Conservation (phyloP, 1,284 basidiomycete species). For the Paramarasmius palmivorus region DNA sequence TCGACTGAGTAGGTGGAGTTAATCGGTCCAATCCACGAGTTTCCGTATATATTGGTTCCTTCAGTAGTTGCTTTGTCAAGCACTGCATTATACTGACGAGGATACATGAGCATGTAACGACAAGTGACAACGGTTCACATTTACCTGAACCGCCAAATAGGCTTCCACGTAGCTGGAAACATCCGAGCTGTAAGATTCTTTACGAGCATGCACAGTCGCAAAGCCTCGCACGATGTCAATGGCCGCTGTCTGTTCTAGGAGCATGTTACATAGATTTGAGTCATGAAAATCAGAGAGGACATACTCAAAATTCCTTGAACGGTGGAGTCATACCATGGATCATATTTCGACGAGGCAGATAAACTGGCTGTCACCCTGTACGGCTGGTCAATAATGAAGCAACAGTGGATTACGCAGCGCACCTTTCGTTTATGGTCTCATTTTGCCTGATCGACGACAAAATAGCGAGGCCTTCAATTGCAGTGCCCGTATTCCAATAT, state of each 20-base stretch:
- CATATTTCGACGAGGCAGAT: too few relatives aligned
- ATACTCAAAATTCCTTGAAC: too few relatives aligned
- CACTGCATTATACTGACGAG: constrained; percentile 9
- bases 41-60: constrained; percentile 4
- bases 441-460: constrained; percentile 1
- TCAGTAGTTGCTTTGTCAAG: constrained; percentile 6
- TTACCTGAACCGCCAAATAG: constrained; percentile 3
- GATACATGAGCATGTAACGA: background rate
- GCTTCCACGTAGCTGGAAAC: background rate
- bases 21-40: constrained; percentile 5
- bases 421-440: constrained; percentile 1
- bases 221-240: too few relatives aligned
- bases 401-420: too few relatives aligned
- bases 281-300: too few relatives aligned
- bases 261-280: too few relatives aligned
- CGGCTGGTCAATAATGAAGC: too few relatives aligned
- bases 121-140: background rate
- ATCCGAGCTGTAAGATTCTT: too few relatives aligned
- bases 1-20: background rate
- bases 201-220: too few relatives aligned
- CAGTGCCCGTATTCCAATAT: constrained; percentile 8
- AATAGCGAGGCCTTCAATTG: constrained; percentile 12
- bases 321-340: too few relatives aligned
- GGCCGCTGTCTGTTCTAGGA: too few relatives aligned
- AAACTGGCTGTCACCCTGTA: too few relatives aligned